These are phyloP conservation scores for Knoxia roxburghii DNA, from an alignment of 257 asterid genomes.

Conservation along the genomic window DNA sequence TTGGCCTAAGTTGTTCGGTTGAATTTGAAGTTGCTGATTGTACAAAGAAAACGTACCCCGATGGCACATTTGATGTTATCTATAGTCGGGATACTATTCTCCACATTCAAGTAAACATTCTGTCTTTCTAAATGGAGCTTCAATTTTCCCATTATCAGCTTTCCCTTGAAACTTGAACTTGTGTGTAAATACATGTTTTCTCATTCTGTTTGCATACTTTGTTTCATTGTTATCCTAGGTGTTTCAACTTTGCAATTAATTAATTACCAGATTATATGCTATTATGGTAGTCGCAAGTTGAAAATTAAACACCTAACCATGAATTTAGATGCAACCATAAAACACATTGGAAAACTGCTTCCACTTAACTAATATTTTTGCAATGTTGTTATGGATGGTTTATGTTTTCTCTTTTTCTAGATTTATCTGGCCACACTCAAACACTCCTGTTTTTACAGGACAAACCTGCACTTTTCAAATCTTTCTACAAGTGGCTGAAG, in stretches of 20 bases:
- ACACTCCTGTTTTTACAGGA: conserved; percentile 45
- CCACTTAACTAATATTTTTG: not conserved
- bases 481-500: conserved; percentile 93
- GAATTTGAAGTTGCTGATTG: conserved; percentile 99
- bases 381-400: not conserved
- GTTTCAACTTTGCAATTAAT: no score
- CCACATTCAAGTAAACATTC: conserved; percentile 67
- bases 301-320: not conserved
- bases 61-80: conserved; percentile 73
- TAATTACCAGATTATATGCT: no score
- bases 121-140: conserved; percentile 10
- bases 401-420: not conserved
- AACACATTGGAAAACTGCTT: not conserved
- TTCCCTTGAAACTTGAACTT: not conserved
- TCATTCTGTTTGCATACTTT: not conserved
- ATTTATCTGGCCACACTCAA: not conserved
- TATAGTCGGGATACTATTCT: conserved; percentile 96
- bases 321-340: not conserved
- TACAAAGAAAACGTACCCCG: conserved; percentile 78
- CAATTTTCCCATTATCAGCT: not conserved
- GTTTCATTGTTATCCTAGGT: no score
- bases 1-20: conserved; percentile 83
- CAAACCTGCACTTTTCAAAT: conserved; percentile 79
- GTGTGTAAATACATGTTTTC: no score
- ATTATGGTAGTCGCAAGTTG: no score